Evolutionary conservation across 305 asterid species (phyloP).

Genomic region (Fraxinus greggii): DNA sequence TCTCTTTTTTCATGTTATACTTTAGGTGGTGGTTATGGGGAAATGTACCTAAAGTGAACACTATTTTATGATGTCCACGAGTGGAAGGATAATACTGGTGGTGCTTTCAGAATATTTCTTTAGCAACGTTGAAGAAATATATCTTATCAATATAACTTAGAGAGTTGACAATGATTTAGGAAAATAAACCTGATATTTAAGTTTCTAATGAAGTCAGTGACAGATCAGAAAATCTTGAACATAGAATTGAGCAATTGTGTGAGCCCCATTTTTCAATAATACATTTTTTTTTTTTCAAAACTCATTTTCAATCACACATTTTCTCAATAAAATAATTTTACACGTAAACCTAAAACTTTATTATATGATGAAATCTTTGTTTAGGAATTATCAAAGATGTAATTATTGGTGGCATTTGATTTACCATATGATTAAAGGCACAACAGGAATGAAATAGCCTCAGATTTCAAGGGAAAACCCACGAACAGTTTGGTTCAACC

Average conservation of each 20-base stretch:
- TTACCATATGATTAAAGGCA: not conserved
- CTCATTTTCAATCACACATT: not conserved
- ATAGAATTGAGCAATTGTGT: not conserved
- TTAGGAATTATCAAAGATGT: not conserved
- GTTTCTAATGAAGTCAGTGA: not conserved
- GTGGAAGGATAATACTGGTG: not conserved
- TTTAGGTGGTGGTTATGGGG: not conserved
- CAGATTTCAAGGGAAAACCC: not conserved
- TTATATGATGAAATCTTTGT: not conserved
- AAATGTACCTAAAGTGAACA: not conserved
- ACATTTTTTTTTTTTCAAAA: not conserved
- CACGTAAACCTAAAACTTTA: not conserved
- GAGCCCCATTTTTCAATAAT: not conserved
- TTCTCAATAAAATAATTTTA: not conserved
- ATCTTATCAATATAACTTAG: not conserved
- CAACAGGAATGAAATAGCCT: not conserved
- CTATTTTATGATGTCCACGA: not conserved
- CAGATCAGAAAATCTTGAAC: not conserved
- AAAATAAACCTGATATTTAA: not conserved
- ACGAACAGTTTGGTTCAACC: not conserved
- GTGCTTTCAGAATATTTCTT: not conserved
- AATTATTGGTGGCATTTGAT: not conserved
- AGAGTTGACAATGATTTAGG: not conserved
- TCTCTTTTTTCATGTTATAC: not conserved
- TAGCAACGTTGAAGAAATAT: not conserved